Conservation (phyloP, 2,329 filamentous ascomycete species). For the Aureobasidium mangrovei region DNA sequence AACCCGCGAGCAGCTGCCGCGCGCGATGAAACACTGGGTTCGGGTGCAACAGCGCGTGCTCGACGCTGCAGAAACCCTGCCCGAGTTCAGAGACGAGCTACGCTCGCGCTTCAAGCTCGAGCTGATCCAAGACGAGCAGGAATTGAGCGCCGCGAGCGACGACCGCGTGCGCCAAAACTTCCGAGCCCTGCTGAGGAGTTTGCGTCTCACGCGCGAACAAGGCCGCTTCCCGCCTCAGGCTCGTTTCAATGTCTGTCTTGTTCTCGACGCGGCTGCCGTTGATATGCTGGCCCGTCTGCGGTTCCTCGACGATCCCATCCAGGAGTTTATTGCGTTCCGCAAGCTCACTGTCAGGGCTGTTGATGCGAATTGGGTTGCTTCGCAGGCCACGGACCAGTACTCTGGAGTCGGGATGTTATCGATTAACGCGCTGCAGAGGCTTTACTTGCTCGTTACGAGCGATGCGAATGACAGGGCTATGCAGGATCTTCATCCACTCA, state of each 20-base stretch:
- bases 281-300: neutral
- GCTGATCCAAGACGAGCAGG: neutral
- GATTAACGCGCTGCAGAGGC: too few species aligned
- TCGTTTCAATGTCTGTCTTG: neutral
- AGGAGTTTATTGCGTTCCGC: too few species aligned
- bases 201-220: neutral
- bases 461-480: too few species aligned
- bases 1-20: neutral
- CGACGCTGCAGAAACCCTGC: neutral
- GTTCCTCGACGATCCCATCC: neutral
- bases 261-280: neutral
- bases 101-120: neutral
- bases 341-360: too few species aligned
- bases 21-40: neutral
- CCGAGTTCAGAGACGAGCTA: neutral
- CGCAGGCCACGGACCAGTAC: too few species aligned
- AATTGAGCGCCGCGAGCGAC: neutral
- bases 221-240: neutral
- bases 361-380: too few species aligned
- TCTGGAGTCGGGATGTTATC: too few species aligned
- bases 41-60: neutral
- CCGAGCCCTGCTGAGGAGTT: neutral
- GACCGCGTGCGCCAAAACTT: neutral
- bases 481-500: too few species aligned
- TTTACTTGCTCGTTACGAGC: too few species aligned